A percentile compares a stretch with the other conserved stretches of the same genome.
These are phyloP conservation scores for Penicillium samsonianum DNA, from an alignment of 495 filamentous ascomycete genomes.

Conservation along the genomic window DNA sequence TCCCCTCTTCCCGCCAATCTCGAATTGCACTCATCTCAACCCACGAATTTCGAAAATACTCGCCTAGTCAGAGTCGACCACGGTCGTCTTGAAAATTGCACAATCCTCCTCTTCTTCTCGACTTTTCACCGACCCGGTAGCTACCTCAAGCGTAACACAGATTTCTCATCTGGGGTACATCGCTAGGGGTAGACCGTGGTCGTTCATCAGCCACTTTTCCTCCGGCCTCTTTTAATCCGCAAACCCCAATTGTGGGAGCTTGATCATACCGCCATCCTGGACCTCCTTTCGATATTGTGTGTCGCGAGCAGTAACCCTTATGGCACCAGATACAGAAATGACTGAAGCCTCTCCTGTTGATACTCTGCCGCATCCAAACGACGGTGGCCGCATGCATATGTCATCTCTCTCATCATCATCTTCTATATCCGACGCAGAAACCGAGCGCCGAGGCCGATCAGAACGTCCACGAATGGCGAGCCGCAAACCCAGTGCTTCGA, in stretches of 20 bases:
- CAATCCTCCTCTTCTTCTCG: constrained; percentile 17
- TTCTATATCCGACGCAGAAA: constrained; percentile 51
- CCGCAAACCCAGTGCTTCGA: constrained; percentile 76
- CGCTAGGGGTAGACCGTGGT: constrained; percentile 49
- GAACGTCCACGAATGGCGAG: constrained; percentile 57
- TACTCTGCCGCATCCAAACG: constrained; percentile 46
- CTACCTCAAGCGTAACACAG: constrained; percentile 51
- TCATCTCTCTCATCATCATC: constrained; percentile 48
- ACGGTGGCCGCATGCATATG: constrained; percentile 47
- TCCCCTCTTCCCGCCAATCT: constrained; percentile 7
- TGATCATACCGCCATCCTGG: constrained; percentile 28
- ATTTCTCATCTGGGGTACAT: constrained; percentile 45
- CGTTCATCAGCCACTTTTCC: constrained; percentile 22
- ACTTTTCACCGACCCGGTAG: constrained; percentile 33
- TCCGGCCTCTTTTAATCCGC: constrained; percentile 2
- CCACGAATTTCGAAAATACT: constrained; percentile 1
- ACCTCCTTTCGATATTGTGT: constrained; percentile 23
- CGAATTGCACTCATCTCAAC: constrained; percentile 11
- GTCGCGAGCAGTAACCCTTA: constrained; percentile 31
- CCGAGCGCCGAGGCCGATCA: constrained; percentile 44
- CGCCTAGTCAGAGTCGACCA: constrained; percentile 6
- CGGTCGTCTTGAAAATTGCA: constrained; percentile 18
- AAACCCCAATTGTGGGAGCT: constrained; percentile 1
- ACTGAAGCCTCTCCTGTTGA: constrained; percentile 47
- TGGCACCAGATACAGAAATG: constrained; percentile 45